Evolutionary conservation across 1,284 basidiomycete species (phyloP).

Genomic region (Termitomyces sp.): DNA sequence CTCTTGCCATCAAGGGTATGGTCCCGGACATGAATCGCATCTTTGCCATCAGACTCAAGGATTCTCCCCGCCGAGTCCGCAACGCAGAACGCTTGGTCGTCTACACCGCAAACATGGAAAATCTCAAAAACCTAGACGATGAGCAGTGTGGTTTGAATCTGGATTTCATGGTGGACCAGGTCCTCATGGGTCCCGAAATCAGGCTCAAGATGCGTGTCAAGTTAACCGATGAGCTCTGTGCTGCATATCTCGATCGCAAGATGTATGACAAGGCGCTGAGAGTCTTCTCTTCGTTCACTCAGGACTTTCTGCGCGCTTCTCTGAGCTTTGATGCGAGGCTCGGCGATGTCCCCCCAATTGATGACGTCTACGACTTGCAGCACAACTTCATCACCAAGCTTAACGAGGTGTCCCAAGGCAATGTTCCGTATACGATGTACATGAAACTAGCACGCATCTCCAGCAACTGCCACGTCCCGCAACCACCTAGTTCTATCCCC

Average conservation of each 20-base stretch:
- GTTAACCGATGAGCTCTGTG: conserved; percentile 18
- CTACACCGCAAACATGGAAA: conserved; percentile 18
- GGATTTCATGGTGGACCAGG: conserved; percentile 11
- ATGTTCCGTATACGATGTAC: conserved; percentile 12
- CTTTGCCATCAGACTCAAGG: conserved; percentile 28
- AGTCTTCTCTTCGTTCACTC: conserved; percentile 4
- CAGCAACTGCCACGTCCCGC: conserved; percentile 8
- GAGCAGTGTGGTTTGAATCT: conserved; percentile 5
- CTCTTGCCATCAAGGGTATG: conserved; percentile 43
- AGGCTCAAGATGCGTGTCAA: not conserved
- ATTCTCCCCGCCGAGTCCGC: not conserved
- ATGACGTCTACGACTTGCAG: conserved; percentile 9
- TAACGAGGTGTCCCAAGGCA: conserved; percentile 15
- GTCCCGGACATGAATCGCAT: conserved; percentile 54
- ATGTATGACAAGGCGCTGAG: conserved; percentile 17
- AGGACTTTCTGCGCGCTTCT: not conserved
- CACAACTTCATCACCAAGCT: conserved; percentile 16
- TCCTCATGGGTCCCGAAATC: not conserved
- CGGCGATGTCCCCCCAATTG: not conserved
- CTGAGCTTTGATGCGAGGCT: not conserved
- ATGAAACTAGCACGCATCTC: conserved; percentile 16
- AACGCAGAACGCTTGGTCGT: conserved; percentile 12
- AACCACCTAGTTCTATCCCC: conserved; percentile 18
- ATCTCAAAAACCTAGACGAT: conserved; percentile 2
- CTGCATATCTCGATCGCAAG: conserved; percentile 23